Percentiles rank a stretch among this genome's conserved stretches.
Conservation (phyloP, 2,329 filamentous ascomycete species). For the Cladosporium austrohemisphaericum region DNA sequence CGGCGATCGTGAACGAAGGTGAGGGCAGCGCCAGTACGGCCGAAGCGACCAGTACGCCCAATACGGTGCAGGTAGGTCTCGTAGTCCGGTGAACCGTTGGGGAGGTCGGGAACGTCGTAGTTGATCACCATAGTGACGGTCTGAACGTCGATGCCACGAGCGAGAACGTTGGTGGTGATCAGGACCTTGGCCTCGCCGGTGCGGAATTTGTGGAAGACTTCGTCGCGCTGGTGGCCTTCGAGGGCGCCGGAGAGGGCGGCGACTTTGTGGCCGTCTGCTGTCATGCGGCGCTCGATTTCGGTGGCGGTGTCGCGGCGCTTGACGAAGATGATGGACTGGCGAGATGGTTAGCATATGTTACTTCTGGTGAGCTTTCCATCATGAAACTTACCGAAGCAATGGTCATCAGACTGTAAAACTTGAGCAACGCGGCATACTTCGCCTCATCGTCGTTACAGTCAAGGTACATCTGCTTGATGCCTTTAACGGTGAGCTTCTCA, state of each 20-base stretch:
- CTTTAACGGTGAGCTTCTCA: slow-evolving; percentile 90
- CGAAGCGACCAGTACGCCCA: slow-evolving; percentile 92
- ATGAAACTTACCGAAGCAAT: no score
- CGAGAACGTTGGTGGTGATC: slow-evolving; percentile 94
- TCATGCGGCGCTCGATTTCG: slow-evolving; percentile 82
- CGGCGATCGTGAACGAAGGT: slow-evolving; percentile 86
- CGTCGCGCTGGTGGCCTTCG: slow-evolving; percentile 78
- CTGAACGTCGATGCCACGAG: slow-evolving; percentile 89
- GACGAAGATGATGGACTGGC: slow-evolving; percentile 97
- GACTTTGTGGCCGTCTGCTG: slow-evolving; percentile 83
- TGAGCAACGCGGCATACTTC: slow-evolving; percentile 85
- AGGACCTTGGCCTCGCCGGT: slow-evolving; percentile 86
- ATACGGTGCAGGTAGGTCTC: slow-evolving; percentile 98
- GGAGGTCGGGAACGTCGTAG: slow-evolving; percentile 61
- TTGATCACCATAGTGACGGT: slow-evolving; percentile 98
- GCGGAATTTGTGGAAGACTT: slow-evolving; percentile 81
- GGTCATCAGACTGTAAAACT: slow-evolving; percentile 93
- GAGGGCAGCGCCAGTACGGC: slow-evolving; percentile 91
- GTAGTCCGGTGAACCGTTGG: slow-evolving; percentile 70
- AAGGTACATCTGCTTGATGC: slow-evolving; percentile 96
- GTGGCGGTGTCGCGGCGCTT: slow-evolving; percentile 85
- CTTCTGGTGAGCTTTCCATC: no score
- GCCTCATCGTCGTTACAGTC: slow-evolving; percentile 78
- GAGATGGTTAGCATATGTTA: no score
- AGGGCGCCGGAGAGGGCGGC: slow-evolving; percentile 84